Percentiles rank a stretch among this genome's conserved stretches.
Evolutionary conservation across 2,329 filamentous ascomycete species (phyloP).

Genomic region (Colletotrichum eleusines): DNA sequence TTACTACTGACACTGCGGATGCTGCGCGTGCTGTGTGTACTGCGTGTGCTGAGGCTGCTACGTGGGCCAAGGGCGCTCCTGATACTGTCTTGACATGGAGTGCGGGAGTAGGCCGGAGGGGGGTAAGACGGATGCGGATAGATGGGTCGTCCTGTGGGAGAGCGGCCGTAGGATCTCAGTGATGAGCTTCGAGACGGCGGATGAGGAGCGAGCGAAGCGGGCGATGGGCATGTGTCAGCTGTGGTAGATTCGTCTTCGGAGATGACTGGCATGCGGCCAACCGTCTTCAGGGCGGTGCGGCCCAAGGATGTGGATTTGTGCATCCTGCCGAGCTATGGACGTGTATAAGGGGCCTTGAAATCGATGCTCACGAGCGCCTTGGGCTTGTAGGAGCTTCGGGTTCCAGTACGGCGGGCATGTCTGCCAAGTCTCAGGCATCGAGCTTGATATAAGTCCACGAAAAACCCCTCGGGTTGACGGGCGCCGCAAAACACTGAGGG

Average conservation of each 20-base stretch:
- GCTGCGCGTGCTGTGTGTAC: constrained; percentile 18
- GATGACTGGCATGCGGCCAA: constrained; percentile 54
- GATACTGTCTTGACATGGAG: constrained; percentile 33
- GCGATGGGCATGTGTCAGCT: background rate
- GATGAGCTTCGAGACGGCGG: constrained; percentile 20
- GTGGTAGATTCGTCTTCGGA: constrained; percentile 50
- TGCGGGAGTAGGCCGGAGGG: constrained; percentile 40
- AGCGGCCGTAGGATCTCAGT: constrained; percentile 29
- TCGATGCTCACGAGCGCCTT: background rate
- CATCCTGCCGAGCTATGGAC: constrained; percentile 14
- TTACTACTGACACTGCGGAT: constrained; percentile 6
- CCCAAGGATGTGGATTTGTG: constrained; percentile 41
- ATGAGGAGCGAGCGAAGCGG: constrained; percentile 2
- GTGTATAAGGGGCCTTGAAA: background rate
- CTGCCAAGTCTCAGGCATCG: background rate
- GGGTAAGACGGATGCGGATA: constrained; percentile 34
- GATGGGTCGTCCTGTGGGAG: constrained; percentile 2
- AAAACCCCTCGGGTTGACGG: background rate
- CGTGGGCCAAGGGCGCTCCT: constrained; percentile 7
- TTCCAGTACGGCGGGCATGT: background rate
- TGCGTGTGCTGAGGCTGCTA: constrained; percentile 10
- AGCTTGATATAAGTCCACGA: constrained; percentile 28
- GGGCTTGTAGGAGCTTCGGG: background rate
- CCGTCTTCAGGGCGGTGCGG: constrained; percentile 46
- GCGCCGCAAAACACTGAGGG: background rate